phyloP scores from a whole-genome alignment of 768 basidiomycete species.

The Naganishia kalamii region DNA sequence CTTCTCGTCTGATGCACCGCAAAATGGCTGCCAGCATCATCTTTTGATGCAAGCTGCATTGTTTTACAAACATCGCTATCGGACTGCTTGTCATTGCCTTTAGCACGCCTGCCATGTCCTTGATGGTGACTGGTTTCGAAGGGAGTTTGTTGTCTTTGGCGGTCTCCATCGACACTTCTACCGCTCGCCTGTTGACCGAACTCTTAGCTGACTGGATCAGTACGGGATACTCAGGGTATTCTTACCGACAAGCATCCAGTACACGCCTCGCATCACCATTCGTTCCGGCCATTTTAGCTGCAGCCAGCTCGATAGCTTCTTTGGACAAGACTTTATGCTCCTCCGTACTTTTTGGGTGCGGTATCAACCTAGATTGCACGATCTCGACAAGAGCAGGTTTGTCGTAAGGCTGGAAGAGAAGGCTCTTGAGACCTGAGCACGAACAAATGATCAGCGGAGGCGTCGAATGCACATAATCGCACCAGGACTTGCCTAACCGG shows the following conservation, averaged over 20 bases:
- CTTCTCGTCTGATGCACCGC: conserved; percentile 72
- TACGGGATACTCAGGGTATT: neutral
- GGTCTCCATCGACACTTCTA: conserved; percentile 59
- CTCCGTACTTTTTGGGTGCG: conserved; percentile 46
- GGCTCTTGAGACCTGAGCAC: conserved; percentile 37
- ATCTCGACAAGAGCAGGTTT: conserved; percentile 69
- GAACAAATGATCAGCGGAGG: neutral
- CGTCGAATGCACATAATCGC: neutral
- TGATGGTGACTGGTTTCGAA: conserved; percentile 55
- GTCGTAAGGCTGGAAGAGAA: conserved; percentile 72
- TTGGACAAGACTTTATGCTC: conserved; percentile 53
- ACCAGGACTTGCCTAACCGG: conserved; percentile 62
- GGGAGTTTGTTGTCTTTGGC: conserved; percentile 48
- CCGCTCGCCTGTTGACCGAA: conserved; percentile 59
- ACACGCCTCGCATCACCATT: conserved; percentile 92
- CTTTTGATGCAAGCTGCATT: conserved; percentile 79
- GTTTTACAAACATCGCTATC: conserved; percentile 70
- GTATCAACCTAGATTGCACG: conserved; percentile 69
- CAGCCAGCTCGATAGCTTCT: conserved; percentile 79
- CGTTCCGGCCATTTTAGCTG: conserved; percentile 69
- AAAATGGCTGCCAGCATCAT: conserved; percentile 78
- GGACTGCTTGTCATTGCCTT: conserved; percentile 85
- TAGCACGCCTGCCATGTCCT: conserved; percentile 72
- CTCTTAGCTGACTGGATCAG: neutral
- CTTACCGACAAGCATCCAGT: conserved; percentile 81